phyloP scores from a whole-genome alignment of 2,329 filamentous ascomycete species.

The Graphiopsis chlorocephala region DNA sequence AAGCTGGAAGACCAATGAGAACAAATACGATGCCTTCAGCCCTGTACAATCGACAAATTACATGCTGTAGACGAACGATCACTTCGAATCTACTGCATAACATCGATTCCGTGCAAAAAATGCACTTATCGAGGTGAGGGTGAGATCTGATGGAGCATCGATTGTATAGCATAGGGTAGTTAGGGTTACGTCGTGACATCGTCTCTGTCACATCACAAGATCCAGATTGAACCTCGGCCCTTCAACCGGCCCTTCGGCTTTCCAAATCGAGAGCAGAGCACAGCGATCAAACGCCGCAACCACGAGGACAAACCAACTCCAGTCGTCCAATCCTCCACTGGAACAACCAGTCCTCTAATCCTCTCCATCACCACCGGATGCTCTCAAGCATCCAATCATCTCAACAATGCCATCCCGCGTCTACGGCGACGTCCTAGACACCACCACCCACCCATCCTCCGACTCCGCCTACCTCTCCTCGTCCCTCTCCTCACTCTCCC shows the following conservation, averaged over 20 bases:
- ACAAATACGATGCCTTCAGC: neutral
- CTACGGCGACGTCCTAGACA: neutral
- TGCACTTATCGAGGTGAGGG: too few species aligned
- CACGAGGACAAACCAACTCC: neutral
- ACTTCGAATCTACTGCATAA: neutral
- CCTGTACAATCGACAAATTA: neutral
- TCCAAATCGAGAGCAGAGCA: neutral
- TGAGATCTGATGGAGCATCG: neutral
- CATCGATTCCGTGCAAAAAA: too few species aligned
- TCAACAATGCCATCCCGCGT: conserved; percentile 7
- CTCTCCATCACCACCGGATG: neutral
- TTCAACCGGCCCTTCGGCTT: neutral
- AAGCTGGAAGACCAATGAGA: neutral
- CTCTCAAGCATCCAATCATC: neutral
- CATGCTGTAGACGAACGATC: neutral
- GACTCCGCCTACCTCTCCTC: conserved; percentile 51
- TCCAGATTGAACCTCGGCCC: neutral
- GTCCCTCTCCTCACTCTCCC: conserved; percentile 68
- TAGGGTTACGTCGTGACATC: neutral
- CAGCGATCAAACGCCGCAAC: conserved; percentile 12
- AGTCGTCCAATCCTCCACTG: neutral
- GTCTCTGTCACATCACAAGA: neutral
- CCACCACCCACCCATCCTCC: neutral
- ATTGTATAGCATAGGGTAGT: neutral
- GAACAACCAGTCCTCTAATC: neutral